A percentile compares a stretch with the other conserved stretches of the same genome.
Conservation (phyloP, 2,329 filamentous ascomycete genomes). For the Apiospora koreana region DNA sequence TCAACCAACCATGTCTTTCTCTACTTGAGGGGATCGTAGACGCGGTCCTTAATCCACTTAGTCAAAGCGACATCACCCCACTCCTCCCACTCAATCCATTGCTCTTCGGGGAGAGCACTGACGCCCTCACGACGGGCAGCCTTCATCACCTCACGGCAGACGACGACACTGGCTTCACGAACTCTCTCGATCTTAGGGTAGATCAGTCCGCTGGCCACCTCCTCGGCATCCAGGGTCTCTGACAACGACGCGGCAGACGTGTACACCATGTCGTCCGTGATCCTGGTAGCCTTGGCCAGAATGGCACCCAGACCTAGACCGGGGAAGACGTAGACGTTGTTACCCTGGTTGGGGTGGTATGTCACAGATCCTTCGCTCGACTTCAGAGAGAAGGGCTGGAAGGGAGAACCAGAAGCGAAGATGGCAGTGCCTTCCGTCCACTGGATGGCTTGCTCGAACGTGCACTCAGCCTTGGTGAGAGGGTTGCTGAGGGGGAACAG, state of each 20-base stretch:
- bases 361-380: conserved; percentile 59
- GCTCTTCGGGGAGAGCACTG: conserved; percentile 64
- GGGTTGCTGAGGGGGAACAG: conserved; percentile 98
- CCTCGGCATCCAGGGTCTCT: conserved; percentile 75
- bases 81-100: conserved; percentile 74
- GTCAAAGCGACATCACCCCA: conserved; percentile 66
- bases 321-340: conserved; percentile 93
- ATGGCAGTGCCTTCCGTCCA: conserved; percentile 90
- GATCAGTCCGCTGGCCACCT: conserved; percentile 80
- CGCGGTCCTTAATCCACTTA: conserved; percentile 59
- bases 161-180: conserved; percentile 81
- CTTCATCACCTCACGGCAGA: conserved; percentile 92
- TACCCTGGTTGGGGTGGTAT: conserved; percentile 81
- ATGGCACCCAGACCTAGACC: conserved; percentile 93
- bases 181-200: conserved; percentile 93
- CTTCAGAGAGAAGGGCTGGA: conserved; percentile 71
- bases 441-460: conserved; percentile 87
- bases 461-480: conserved; percentile 95
- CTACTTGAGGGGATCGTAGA: conserved; percentile 54
- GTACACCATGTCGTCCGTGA: conserved; percentile 98
- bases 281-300: conserved; percentile 79
- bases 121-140: conserved; percentile 83
- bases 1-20: not conserved
- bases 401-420: conserved; percentile 94
- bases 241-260: conserved; percentile 83